Evolutionary conservation across 2,329 filamentous ascomycete species (phyloP).

Genomic region (Pyrenochaeta sp.): DNA sequence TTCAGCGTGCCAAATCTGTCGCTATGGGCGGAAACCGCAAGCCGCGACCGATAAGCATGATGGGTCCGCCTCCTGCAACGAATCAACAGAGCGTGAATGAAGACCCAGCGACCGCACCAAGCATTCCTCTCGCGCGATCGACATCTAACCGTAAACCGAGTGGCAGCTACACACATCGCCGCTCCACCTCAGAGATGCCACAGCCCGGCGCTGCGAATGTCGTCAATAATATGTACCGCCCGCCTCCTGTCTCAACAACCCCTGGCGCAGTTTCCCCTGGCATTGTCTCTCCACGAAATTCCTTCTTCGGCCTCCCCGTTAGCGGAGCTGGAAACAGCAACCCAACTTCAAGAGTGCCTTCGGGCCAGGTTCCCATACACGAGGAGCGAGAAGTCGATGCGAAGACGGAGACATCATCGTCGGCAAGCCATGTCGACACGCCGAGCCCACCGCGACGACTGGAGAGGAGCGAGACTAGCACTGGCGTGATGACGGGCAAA

Average conservation of each 20-base stretch:
- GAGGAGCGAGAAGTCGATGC: constrained; percentile 45
- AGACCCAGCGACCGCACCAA: constrained; percentile 78
- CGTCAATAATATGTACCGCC: constrained; percentile 89
- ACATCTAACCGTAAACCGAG: constrained; percentile 57
- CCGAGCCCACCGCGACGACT: constrained; percentile 66
- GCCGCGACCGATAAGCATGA: constrained; percentile 55
- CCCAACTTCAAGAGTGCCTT: constrained; percentile 52
- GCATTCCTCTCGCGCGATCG: constrained; percentile 73
- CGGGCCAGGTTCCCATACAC: constrained; percentile 36
- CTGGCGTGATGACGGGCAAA: constrained; percentile 60
- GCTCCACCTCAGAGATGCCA: constrained; percentile 55
- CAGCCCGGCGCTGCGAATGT: constrained; percentile 71
- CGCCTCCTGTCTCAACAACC: constrained; percentile 48
- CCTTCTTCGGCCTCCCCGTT: constrained; percentile 53
- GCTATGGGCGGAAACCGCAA: constrained; percentile 55
- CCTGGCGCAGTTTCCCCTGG: constrained; percentile 59
- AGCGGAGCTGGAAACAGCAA: constrained; percentile 49
- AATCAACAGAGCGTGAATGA: constrained; percentile 47
- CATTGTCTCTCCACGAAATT: constrained; percentile 47
- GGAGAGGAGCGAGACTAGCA: constrained; percentile 51
- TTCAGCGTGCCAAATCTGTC: constrained; percentile 69
- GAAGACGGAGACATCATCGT: constrained; percentile 34
- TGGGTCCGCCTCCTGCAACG: constrained; percentile 26
- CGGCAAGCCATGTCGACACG: constrained; percentile 43
- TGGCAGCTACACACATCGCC: constrained; percentile 50